phyloP scores from a whole-genome alignment of 2,329 filamentous ascomycete species.

The Penicillium psychrosexuale region DNA sequence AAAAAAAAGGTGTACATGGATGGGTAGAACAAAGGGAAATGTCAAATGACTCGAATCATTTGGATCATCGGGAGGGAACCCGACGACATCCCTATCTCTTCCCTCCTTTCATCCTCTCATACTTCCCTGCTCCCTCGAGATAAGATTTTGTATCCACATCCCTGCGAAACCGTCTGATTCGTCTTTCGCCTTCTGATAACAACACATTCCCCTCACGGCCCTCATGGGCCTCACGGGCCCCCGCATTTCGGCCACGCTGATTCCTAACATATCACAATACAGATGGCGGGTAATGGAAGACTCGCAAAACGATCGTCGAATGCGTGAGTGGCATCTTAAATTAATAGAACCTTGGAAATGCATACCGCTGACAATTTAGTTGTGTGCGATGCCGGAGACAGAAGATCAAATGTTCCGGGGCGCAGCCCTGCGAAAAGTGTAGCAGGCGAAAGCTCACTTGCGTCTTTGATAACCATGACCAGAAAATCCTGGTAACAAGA shows the following conservation, averaged over 20 bases:
- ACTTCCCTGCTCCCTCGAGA: background rate
- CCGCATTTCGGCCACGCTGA: background rate
- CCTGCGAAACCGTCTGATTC: background rate
- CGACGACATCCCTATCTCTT: background rate
- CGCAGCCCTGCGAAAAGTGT: slow-evolving; percentile 46
- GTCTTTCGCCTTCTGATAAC: background rate
- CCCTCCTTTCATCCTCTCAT: too few species aligned
- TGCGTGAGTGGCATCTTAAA: slow-evolving; percentile 27
- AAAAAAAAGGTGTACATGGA: background rate
- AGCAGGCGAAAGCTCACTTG: slow-evolving; percentile 44
- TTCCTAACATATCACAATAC: slow-evolving; percentile 1
- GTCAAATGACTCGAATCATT: background rate
- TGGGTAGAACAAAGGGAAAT: background rate
- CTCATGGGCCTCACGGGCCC: background rate
- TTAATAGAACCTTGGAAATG: background rate
- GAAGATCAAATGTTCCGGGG: slow-evolving; percentile 48
- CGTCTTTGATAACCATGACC: slow-evolving; percentile 47
- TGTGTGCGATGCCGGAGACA: slow-evolving; percentile 47
- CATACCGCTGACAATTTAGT: slow-evolving; percentile 25
- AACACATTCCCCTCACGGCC: background rate
- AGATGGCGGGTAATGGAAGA: slow-evolving; percentile 21
- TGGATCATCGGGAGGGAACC: slow-evolving; percentile 3
- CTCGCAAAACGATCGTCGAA: slow-evolving; percentile 35
- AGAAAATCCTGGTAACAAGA: slow-evolving; percentile 50
- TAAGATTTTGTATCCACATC: background rate